These are phyloP conservation scores for Auricularia auricula-judae DNA, from an alignment of 768 basidiomycete genomes.

Conservation along the genomic window DNA sequence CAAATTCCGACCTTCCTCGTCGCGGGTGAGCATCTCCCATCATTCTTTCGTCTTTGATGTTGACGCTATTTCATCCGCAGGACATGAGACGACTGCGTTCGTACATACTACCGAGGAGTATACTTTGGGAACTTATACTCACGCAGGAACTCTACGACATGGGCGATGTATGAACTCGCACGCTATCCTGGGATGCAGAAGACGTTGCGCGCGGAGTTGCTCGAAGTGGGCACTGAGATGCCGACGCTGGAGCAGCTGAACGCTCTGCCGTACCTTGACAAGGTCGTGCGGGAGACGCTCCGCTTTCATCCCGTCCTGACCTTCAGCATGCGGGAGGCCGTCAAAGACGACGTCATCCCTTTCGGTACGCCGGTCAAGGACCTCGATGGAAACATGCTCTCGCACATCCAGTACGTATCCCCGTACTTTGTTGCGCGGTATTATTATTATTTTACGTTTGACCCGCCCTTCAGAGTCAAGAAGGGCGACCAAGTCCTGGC, in stretches of 20 bases:
- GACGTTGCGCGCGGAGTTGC: constrained; percentile 23
- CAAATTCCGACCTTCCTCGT: constrained; percentile 51
- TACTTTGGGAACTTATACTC: constrained; percentile 3
- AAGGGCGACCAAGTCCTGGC: constrained; percentile 16
- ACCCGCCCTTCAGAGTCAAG: not conserved
- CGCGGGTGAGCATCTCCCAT: constrained; percentile 21
- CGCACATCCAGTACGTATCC: constrained; percentile 8
- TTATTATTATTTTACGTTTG: not conserved
- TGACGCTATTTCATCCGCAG: not conserved
- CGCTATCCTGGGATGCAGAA: constrained; percentile 21
- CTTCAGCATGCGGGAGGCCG: constrained; percentile 14
- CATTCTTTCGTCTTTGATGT: not conserved
- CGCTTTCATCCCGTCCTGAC: constrained; percentile 17
- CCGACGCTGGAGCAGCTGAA: constrained; percentile 21
- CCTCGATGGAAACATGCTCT: constrained; percentile 10
- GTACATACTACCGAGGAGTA: not conserved
- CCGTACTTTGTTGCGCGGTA: not conserved
- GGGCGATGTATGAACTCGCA: constrained; percentile 23
- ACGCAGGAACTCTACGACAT: constrained; percentile 21
- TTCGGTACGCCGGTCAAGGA: constrained; percentile 24
- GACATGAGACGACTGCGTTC: constrained; percentile 12
- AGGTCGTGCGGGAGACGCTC: constrained; percentile 20
- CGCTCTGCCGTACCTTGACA: constrained; percentile 22
- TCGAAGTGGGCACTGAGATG: constrained; percentile 11
- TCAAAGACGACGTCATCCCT: constrained; percentile 31